Conservation (phyloP, 2,329 filamentous ascomycete genomes). For the Pestalotiopsis sp. region DNA sequence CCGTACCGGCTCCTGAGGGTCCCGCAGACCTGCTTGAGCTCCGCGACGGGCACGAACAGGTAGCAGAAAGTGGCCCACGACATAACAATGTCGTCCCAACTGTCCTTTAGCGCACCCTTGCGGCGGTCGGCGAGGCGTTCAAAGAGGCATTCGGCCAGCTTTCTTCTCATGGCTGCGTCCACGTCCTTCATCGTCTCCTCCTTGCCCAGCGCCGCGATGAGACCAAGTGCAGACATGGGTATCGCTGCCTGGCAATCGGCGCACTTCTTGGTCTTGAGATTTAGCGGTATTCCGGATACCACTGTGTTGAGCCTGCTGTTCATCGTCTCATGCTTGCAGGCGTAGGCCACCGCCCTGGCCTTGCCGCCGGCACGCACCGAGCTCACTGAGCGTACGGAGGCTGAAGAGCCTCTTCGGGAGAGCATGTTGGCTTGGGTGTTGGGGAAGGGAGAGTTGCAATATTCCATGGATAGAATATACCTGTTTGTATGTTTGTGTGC, state of each 20-base stretch:
- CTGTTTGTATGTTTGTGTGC: background rate
- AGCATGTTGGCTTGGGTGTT: constrained; percentile 1
- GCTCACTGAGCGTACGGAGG: background rate
- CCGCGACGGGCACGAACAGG: background rate
- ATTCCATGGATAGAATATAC: background rate
- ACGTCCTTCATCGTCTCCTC: background rate
- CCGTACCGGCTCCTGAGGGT: background rate
- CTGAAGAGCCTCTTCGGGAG: background rate
- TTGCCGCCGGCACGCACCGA: background rate
- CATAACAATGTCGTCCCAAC: constrained; percentile 1
- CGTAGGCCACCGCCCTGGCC: background rate
- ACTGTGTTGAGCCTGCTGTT: constrained; percentile 3
- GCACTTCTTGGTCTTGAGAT: constrained; percentile 14
- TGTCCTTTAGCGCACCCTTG: background rate
- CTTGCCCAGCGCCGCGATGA: constrained; percentile 4
- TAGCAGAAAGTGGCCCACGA: background rate
- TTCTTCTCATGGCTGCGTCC: background rate
- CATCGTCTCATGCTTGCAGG: constrained; percentile 1
- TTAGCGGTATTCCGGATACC: background rate
- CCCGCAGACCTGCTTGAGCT: background rate
- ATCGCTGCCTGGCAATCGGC: constrained; percentile 13
- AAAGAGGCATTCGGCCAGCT: constrained; percentile 6
- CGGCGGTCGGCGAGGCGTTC: constrained; percentile 4
- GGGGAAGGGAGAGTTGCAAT: background rate
- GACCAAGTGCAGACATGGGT: background rate